Evolutionary conservation across 106 monocot genomes (phyloP).

Genomic region (Gastrodia elata): DNA sequence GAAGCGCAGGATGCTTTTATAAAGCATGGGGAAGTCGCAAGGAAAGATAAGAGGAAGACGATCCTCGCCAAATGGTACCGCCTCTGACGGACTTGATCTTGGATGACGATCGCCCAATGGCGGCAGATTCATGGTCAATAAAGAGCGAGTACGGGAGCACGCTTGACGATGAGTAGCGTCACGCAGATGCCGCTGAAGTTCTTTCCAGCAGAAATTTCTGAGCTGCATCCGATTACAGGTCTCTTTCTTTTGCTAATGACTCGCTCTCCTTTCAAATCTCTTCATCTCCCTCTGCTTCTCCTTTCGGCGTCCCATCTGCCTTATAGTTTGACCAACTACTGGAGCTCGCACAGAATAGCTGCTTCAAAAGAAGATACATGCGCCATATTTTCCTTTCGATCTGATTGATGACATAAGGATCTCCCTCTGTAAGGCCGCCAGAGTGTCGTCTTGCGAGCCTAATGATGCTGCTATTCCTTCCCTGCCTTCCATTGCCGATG

Average conservation of each 20-base stretch:
- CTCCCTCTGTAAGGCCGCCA: conserved; percentile 32
- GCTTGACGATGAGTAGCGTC: conserved; percentile 82
- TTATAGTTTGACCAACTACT: no score
- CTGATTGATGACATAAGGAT: conserved; percentile 46
- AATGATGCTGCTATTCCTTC: conserved; percentile 10
- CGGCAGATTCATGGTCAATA: conserved; percentile 95
- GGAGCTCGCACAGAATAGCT: no score
- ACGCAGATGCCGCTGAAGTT: conserved; percentile 69
- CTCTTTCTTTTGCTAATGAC: not conserved
- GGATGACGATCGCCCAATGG: conserved; percentile 92
- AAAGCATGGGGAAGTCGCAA: no score
- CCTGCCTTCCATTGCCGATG: conserved; percentile 30
- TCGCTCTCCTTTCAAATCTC: no score
- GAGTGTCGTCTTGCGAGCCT: conserved; percentile 28
- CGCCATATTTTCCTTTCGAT: conserved; percentile 40
- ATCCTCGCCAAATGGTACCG: no score
- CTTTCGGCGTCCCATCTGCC: no score
- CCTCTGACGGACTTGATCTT: conserved; percentile 43
- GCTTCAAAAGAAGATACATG: no score
- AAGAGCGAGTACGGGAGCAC: conserved; percentile 98
- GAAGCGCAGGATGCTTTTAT: no score
- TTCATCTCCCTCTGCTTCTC: no score
- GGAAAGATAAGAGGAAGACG: no score
- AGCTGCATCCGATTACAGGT: conserved; percentile 89
- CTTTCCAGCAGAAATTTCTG: conserved; percentile 43